Evolutionary conservation across 2,329 filamentous ascomycete genomes (phyloP).

Genomic region (Colletotrichum shisoi): DNA sequence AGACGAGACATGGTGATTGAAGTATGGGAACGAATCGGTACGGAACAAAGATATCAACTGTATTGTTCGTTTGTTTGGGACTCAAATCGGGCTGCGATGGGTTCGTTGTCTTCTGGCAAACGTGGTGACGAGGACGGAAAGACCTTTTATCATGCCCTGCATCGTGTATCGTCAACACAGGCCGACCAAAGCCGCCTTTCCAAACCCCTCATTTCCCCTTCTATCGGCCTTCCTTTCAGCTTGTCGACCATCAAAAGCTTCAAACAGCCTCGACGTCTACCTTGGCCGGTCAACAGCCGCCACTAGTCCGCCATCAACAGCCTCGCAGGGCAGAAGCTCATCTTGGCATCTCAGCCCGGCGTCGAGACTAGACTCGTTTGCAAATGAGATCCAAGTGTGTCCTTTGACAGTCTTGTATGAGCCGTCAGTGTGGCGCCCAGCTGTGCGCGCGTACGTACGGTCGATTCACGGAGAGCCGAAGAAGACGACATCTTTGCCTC

Average conservation of each 20-base stretch:
- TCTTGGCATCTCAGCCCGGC: not conserved
- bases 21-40: not conserved
- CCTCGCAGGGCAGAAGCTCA: not conserved
- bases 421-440: constrained; percentile 26
- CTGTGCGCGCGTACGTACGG: not conserved
- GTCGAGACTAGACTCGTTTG: not conserved
- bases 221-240: constrained; percentile 17
- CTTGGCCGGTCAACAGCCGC: constrained; percentile 24
- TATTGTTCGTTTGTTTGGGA: too few relatives aligned
- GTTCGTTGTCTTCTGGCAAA: too few relatives aligned
- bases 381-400: not conserved
- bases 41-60: not conserved
- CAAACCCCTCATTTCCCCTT: not conserved
- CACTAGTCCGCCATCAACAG: not conserved
- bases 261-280: constrained; percentile 15
- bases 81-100: too few relatives aligned
- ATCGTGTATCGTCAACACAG: not conserved
- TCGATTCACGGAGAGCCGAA: too few relatives aligned
- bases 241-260: not conserved
- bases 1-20: constrained; percentile 49
- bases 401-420: constrained; percentile 16
- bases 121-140: not conserved
- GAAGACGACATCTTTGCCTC: not conserved
- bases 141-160: constrained; percentile 13
- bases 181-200: constrained; percentile 3